Evolutionary conservation across 768 basidiomycete species (phyloP), one percentile per base, ranked within the genome.

Genomic region (Suillus subluteus): DNA sequence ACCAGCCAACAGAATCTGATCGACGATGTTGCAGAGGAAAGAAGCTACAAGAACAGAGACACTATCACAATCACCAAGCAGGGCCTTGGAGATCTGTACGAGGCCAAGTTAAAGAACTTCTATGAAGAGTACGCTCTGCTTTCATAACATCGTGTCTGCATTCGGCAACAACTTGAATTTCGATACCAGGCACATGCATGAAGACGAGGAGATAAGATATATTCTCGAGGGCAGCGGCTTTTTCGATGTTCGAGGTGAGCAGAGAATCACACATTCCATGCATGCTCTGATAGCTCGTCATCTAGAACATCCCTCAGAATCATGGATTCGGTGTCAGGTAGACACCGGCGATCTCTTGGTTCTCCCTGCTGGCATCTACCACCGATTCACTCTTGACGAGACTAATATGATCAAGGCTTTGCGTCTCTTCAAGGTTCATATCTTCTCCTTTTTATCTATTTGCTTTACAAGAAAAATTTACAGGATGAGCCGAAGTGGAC

Each of bases 151-250:
- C 12, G 9, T 16, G 26, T 26, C 30, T 41, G 13, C 30, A 8
- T 12, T 30, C 4, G 68, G 66, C 18, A 13, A 43, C 12, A 16
- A 55, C 30, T 21, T 55, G 18, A 55, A 43, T 2, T 26, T 26
- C 26, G 26, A 26, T 43, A 1, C 32, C 70, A 94, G 93, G 72
- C 95, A 98, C 72, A 86, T 98, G 83, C 96, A 98, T 72, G 95
- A 98, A 77, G 96, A 98, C 71, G 96, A 98, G 73, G 96, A 98
- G 79, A 97, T 96, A 73, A 84, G 96, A 11, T 98, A 93, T 72
- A 88, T 96, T 72, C 83, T 95, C 48, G 82, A 85, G 1, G 96
- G 97, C 16, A 88, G 87, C 50, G 96, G 95, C 0, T 99, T 88
- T 83, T 98, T 97, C 73, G 96, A 98, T 72, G 87, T 98, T 52